Percentiles rank a stretch among this genome's conserved stretches.
Evolutionary conservation across 495 filamentous ascomycete species (phyloP).

Genomic region (Astrothelium subdiscretum): DNA sequence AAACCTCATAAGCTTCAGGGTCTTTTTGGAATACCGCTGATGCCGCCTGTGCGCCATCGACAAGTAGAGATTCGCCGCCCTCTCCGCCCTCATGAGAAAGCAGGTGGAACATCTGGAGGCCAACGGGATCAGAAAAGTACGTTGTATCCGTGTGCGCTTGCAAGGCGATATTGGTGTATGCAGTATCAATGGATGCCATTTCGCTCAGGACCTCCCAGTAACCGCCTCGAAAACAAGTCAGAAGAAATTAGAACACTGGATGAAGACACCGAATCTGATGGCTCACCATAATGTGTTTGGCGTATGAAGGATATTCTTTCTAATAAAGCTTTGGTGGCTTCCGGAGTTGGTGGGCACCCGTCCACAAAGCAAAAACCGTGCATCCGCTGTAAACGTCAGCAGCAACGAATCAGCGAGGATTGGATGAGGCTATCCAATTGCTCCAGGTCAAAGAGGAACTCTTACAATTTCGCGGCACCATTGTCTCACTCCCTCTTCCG

Average conservation of each 20-base stretch:
- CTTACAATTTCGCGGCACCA: conserved; percentile 51
- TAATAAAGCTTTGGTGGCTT: conserved; percentile 57
- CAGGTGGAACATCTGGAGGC: conserved; percentile 82
- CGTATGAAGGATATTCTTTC: conserved; percentile 74
- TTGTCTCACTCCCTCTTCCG: conserved; percentile 38
- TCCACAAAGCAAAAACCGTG: conserved; percentile 63
- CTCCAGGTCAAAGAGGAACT: neutral
- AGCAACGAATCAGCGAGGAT: neutral
- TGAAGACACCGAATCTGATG: neutral
- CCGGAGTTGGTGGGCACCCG: conserved; percentile 51
- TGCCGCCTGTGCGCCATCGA: conserved; percentile 75
- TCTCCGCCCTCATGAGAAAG: conserved; percentile 58
- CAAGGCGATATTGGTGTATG: conserved; percentile 74
- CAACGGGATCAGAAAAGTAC: conserved; percentile 83
- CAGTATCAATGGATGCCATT: conserved; percentile 76
- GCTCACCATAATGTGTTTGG: conserved; percentile 72
- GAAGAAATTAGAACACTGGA: conserved; percentile 1
- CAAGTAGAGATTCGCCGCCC: conserved; percentile 63
- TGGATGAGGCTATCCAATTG: conserved; percentile 20
- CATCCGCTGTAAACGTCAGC: conserved; percentile 30
- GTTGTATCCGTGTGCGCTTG: conserved; percentile 82
- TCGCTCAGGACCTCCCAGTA: conserved; percentile 94
- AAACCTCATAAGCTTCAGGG: conserved; percentile 36
- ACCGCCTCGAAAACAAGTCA: conserved; percentile 38
- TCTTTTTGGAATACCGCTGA: conserved; percentile 37